These are phyloP conservation scores for Stachybotrys chlorohalonatus DNA, from an alignment of 2,329 filamentous ascomycete genomes.

Conservation along the genomic window DNA sequence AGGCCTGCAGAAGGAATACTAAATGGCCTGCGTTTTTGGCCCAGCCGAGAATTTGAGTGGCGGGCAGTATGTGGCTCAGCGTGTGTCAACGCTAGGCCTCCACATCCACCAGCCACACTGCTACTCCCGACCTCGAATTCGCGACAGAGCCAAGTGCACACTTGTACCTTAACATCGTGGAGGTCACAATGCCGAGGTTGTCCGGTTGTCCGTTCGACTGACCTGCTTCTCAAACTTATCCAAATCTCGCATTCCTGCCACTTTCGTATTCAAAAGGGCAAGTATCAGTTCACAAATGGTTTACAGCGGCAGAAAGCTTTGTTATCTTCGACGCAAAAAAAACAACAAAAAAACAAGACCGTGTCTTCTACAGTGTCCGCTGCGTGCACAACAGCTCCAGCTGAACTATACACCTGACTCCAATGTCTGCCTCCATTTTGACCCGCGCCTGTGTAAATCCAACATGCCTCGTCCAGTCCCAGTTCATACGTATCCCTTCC, in stretches of 20 bases:
- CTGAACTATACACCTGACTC: conserved; percentile 17
- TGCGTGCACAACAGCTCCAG: neutral
- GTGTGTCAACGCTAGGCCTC: conserved; percentile 6
- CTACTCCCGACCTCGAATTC: neutral
- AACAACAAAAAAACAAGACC: neutral
- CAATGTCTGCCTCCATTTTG: conserved; percentile 17
- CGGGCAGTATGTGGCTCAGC: conserved; percentile 19
- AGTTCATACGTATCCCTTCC: conserved; percentile 58
- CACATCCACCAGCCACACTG: conserved; percentile 7
- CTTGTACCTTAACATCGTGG: no score
- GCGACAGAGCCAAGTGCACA: neutral
- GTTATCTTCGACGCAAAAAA: no score
- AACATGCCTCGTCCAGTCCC: conserved; percentile 12
- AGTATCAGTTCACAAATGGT: no score
- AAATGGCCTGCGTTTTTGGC: neutral
- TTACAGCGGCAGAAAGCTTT: no score
- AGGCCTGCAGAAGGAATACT: neutral
- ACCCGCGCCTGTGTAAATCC: conserved; percentile 21
- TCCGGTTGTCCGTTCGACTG: no score
- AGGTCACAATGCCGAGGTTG: no score
- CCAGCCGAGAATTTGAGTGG: conserved; percentile 21
- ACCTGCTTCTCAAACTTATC: no score
- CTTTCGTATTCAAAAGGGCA: no score
- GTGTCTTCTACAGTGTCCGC: neutral
- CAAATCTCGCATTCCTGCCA: no score